These are phyloP conservation scores for Podila horticola DNA, from an alignment of 192 early-diverging fungal species.

Conservation along the genomic window DNA sequence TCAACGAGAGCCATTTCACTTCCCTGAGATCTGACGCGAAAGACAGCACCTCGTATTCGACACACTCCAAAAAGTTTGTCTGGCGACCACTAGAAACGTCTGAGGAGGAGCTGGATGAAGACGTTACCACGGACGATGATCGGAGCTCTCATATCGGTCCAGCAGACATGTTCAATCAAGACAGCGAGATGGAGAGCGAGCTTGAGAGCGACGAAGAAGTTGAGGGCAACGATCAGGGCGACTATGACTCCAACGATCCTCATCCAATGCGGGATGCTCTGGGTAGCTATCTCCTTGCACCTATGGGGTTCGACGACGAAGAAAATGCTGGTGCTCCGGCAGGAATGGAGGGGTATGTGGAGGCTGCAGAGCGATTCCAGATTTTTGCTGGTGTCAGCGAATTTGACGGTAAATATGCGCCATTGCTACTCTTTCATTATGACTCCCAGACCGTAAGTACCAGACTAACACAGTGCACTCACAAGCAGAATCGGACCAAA, in stretches of 20 bases:
- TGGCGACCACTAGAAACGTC: constrained; percentile 10
- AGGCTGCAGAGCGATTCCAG: constrained; percentile 42
- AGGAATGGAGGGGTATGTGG: constrained; percentile 28
- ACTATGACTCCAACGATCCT: neutral
- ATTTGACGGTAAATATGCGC: constrained; percentile 27
- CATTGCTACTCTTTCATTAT: neutral
- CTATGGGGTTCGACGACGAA: constrained; percentile 48
- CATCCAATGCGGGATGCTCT: constrained; percentile 8
- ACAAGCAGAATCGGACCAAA: constrained; percentile 41
- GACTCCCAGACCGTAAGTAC: neutral
- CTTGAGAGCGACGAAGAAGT: neutral
- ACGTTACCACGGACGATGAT: constrained; percentile 6
- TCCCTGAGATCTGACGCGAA: neutral
- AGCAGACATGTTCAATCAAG: constrained; percentile 11
- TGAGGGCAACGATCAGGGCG: neutral
- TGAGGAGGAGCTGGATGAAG: constrained; percentile 25
- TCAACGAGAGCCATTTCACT: neutral
- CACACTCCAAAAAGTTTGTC: constrained; percentile 4
- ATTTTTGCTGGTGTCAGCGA: constrained; percentile 46
- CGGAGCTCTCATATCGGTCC: neutral
- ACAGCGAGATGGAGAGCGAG: neutral
- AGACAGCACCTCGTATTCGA: neutral
- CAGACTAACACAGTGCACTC: neutral
- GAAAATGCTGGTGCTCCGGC: constrained; percentile 3
- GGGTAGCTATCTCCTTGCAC: constrained; percentile 35